Conservation (phyloP, 139 green algal species). For the Zygnema circumcarinatum region DNA sequence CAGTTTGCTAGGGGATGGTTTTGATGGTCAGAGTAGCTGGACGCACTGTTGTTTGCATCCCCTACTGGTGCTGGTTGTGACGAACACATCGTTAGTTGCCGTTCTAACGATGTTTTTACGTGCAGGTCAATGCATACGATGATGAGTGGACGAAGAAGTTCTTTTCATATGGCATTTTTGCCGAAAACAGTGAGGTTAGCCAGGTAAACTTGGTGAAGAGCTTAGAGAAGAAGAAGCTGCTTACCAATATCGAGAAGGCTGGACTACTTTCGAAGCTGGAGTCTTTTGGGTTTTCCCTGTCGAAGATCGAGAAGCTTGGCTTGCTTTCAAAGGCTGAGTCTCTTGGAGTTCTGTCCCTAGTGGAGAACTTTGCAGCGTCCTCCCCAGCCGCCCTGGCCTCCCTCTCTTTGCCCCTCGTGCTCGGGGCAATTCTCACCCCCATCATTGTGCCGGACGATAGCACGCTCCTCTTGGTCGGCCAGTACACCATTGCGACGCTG, state of each 20-base stretch:
- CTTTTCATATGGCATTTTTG: constrained; percentile 42
- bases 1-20: too few relatives aligned
- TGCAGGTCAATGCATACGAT: constrained; percentile 48
- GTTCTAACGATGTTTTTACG: neutral
- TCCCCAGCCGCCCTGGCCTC: constrained; percentile 44
- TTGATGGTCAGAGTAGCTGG: too few relatives aligned
- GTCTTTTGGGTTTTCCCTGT: constrained; percentile 73
- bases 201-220: constrained; percentile 52
- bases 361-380: constrained; percentile 50
- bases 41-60: too few relatives aligned
- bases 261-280: constrained; percentile 74
- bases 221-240: constrained; percentile 60
- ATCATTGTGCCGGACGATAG: constrained; percentile 49
- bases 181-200: constrained; percentile 26
- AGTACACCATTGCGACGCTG: constrained; percentile 39
- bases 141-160: constrained; percentile 58
- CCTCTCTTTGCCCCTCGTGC: constrained; percentile 28
- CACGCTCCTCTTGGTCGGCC: constrained; percentile 17
- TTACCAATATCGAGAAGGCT: constrained; percentile 65
- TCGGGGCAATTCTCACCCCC: constrained; percentile 30
- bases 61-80: neutral
- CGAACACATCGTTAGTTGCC: neutral
- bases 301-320: constrained; percentile 74
- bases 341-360: constrained; percentile 43
- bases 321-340: constrained; percentile 72